These are phyloP conservation scores for Cokeromyces recurvatus DNA, from an alignment of 371 early-diverging fungal species.

Conservation along the genomic window DNA sequence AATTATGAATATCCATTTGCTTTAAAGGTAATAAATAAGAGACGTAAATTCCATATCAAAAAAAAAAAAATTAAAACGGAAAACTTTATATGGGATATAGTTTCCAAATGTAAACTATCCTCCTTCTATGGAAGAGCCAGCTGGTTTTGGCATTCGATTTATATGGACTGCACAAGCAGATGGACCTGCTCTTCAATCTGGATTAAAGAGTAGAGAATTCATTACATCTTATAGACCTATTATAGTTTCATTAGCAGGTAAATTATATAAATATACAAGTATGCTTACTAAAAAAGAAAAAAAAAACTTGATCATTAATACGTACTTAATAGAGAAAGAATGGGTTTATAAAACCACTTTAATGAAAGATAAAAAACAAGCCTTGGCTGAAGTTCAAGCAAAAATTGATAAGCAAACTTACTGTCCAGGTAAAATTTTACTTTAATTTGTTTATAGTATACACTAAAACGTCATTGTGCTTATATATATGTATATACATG, in stretches of 20 bases:
- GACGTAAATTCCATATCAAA: not conserved
- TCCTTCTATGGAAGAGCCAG: conserved; percentile 34
- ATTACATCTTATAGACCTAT: conserved; percentile 36
- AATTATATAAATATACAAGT: not conserved
- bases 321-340: conserved; percentile 15
- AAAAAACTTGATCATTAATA: too few species aligned
- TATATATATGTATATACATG: not conserved
- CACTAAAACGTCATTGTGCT: too few species aligned
- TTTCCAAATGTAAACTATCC: conserved; percentile 44
- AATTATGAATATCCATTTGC: conserved; percentile 48
- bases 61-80: too few species aligned
- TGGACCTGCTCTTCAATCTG: conserved; percentile 38
- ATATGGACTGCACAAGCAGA: conserved; percentile 52
- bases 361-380: conserved; percentile 35
- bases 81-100: too few species aligned
- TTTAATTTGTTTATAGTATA: too few species aligned
- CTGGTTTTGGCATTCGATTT: conserved; percentile 31
- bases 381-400: conserved; percentile 34
- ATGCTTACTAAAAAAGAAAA: too few species aligned
- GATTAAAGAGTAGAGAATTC: conserved; percentile 34
- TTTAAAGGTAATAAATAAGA: conserved; percentile 33
- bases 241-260: conserved; percentile 27
- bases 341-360: conserved; percentile 40
- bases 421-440: conserved; percentile 38
- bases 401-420: conserved; percentile 34